Evolutionary conservation across 306 rosid genomes (phyloP).

Genomic region (Pyrus bretschneideri): DNA sequence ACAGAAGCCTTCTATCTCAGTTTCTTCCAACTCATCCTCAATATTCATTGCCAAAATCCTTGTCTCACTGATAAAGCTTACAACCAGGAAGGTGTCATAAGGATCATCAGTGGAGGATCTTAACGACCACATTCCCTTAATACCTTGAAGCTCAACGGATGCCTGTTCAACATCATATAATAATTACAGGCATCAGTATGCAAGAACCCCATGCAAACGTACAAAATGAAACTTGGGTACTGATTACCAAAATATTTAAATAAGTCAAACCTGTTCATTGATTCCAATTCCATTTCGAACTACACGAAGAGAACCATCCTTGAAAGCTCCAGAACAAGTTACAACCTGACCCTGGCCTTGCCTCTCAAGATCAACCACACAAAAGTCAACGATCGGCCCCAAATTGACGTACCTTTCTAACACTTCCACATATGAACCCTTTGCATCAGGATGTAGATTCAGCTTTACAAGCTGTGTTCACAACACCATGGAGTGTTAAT

Average conservation of each 20-base stretch:
- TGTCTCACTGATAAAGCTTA: constrained; percentile 92
- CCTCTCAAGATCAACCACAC: constrained; percentile 98
- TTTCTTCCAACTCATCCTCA: constrained; percentile 94
- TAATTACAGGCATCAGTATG: neutral
- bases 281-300: constrained; percentile 94
- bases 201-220: neutral
- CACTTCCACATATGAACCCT: constrained; percentile 92
- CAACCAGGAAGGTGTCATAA: constrained; percentile 85
- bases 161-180: constrained; percentile 49
- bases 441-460: constrained; percentile 73
- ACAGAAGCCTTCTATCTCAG: constrained; percentile 89
- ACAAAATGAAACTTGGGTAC: neutral
- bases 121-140: constrained; percentile 98
- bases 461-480: constrained; percentile 82
- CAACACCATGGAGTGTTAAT: constrained; percentile 26
- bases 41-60: constrained; percentile 93
- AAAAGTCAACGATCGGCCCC: constrained; percentile 97
- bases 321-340: constrained; percentile 97
- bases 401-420: constrained; percentile 89
- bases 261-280: constrained; percentile 73
- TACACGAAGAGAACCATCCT: constrained; percentile 97
- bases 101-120: constrained; percentile 94
- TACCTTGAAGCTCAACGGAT: constrained; percentile 98
- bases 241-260: neutral
- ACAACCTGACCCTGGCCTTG: constrained; percentile 99